Percentiles rank a stretch among this genome's conserved stretches.
Conservation (phyloP, 495 filamentous ascomycete species). For the Chaetomium fimeti region DNA sequence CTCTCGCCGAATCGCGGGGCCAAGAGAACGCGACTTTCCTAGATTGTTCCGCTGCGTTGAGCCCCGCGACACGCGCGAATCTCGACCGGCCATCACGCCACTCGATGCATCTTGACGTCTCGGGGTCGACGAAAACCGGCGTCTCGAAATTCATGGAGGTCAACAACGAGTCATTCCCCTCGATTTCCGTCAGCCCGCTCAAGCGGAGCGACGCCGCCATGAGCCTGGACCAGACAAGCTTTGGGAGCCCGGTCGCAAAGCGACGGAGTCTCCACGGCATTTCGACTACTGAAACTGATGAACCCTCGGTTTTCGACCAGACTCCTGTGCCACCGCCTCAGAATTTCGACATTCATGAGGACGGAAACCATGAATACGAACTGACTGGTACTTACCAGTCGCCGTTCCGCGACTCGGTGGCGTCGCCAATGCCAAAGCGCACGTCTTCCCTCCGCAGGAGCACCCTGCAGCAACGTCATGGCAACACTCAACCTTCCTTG, state of each 20-base stretch:
- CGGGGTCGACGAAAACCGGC: constrained; percentile 49
- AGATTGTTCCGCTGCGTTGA: constrained; percentile 36
- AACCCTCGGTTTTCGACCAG: constrained; percentile 71
- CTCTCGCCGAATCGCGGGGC: constrained; percentile 38
- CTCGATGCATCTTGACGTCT: constrained; percentile 49
- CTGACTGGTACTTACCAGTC: constrained; percentile 35
- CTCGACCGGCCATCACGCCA: constrained; percentile 46
- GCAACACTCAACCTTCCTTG: constrained; percentile 59
- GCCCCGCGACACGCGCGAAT: constrained; percentile 44
- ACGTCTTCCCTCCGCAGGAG: constrained; percentile 77
- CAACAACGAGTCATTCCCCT: constrained; percentile 40
- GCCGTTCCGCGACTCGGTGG: constrained; percentile 34
- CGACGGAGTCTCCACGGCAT: constrained; percentile 75
- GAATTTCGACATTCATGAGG: constrained; percentile 49
- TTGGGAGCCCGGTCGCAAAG: constrained; percentile 85
- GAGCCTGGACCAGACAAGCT: constrained; percentile 71
- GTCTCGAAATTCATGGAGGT: constrained; percentile 48
- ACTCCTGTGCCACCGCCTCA: constrained; percentile 36
- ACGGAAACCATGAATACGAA: constrained; percentile 45
- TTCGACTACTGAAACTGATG: constrained; percentile 51
- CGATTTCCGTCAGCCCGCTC: constrained; percentile 74
- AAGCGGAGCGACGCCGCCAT: constrained; percentile 90
- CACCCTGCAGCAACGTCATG: constrained; percentile 78
- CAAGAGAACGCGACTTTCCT: constrained; percentile 56
- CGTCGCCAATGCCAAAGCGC: constrained; percentile 45